Percentiles rank a stretch among this genome's conserved stretches.
phyloP scores from a whole-genome alignment of 306 rosid genomes.

The Aeschynomene evenia region DNA sequence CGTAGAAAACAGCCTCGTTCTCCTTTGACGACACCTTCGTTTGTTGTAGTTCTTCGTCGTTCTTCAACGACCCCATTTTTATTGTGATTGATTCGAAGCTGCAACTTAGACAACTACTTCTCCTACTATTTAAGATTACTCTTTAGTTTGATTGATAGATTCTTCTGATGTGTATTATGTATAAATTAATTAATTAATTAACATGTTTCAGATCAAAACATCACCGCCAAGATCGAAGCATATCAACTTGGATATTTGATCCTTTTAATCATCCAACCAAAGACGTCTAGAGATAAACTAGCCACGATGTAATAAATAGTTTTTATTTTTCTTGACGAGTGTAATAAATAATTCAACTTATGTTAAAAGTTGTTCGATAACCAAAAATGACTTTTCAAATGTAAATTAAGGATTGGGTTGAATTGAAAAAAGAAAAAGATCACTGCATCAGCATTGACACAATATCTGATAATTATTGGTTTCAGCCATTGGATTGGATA shows the following conservation, averaged over 20 bases:
- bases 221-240: background rate
- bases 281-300: background rate
- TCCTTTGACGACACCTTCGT: constrained; percentile 46
- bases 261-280: background rate
- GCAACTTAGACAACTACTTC: background rate
- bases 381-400: too few relatives aligned
- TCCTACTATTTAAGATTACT: background rate
- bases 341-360: too few relatives aligned
- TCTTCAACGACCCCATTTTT: constrained; percentile 80
- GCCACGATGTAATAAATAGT: background rate
- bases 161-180: background rate
- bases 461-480: too few relatives aligned
- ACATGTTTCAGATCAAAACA: background rate
- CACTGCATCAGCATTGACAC: too few relatives aligned
- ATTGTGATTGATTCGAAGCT: background rate
- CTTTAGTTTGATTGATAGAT: background rate
- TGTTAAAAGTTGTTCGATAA: too few relatives aligned
- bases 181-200: background rate
- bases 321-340: too few relatives aligned
- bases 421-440: too few relatives aligned
- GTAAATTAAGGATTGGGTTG: too few relatives aligned
- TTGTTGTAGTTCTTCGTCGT: constrained; percentile 29
- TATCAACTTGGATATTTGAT: background rate
- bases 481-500: background rate
- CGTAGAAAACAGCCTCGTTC: constrained; percentile 55